Evolutionary conservation across 2,329 filamentous ascomycete genomes (phyloP), one percentile per base, ranked within the genome.

Genomic region (Pseudogymnoascus sp.): DNA sequence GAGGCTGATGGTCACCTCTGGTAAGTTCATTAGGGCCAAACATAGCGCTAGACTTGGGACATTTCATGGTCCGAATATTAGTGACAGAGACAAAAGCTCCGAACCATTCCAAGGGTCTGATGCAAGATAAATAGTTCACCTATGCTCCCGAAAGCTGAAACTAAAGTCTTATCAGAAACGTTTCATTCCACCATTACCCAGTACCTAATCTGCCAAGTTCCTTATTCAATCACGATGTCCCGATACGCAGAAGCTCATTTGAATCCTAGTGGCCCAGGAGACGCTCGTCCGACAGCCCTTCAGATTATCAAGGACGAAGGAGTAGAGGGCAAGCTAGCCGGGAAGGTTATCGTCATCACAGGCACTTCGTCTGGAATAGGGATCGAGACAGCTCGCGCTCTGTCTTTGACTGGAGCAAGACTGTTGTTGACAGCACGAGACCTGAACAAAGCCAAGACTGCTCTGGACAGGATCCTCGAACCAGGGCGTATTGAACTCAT

Each of bases 401-500:
- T 77, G 3, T 67, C 68, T 28, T 59, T 62, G 6, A 76, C 75
- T 2, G 74, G 75, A 7, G 74, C 74, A 0, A 72, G 62, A 18
- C 58, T 78, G 16, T 76, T 72, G 61, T 63, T 75, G 5, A 73
- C 73, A 1, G 73, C 69, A 1, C 71, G 76, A 6, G 67, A 75
- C 59, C 38, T 75, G 3, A 67, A 67, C 12, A 77, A 75, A 62
- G 73, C 69, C 1, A 63, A 71, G 41, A 41, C 64, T 18, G 70
- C 70, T 18, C 62, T 73, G 2, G 64, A 70, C 0, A 79, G 75
- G 4, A 75, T 83, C 45, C 79, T 81, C 71, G 60, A 65, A 16
- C 25, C 63, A 25, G 63, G 58, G 31, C 63, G 12, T 55, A 66
- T 77, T 12, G 68, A 72, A 25, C 63, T 76, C 1, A 18, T 78